Evolutionary conservation across 1,284 basidiomycete genomes (phyloP), one percentile per base, ranked within the genome.

Genomic region (Cerrena zonata): DNA sequence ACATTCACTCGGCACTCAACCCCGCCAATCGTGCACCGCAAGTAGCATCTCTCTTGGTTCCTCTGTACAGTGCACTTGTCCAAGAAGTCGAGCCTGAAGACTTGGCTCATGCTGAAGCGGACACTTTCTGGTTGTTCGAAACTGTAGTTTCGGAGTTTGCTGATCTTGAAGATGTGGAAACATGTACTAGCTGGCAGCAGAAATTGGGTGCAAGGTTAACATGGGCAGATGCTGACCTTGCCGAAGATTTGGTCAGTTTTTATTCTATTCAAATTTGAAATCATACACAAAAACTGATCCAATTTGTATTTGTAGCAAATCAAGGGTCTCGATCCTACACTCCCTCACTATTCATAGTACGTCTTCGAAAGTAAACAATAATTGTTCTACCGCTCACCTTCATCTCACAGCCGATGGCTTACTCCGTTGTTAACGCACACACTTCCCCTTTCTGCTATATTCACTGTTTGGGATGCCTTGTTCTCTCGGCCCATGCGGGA

Each of bases 321-420:
- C 5, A 83, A 81, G 58, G 83, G 85, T 1, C 69, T 90, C 12
- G 83, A 87, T 60, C 87, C 88, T 23, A 68, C 74, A 23, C 68
- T 86, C 38, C 88, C 88, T 1, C 86, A 90, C 66, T 90, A 87
- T 64, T 89, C 88, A 47, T 86, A 85, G 86, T 89, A 65, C 56
- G 86, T 70, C 5, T 34, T n/a, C n/a, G n/a, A n/a, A n/a, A 25
- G 18, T 18, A 23, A 37, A 5, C 42, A 25, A 5, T 30, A 45
- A 41, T 51, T 10, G 26, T 42, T 48, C 44, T 42, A 21, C 22
- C 50, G 30, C 21, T 21, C 4, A 24, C 11, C 5, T 24, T 22
- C 11, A 38, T 34, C 36, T 24, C 54, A 21, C 51, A 89, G 87
- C 65, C 83, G 81, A 42, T 90, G 87, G 87, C 69, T 90, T 10